Percentiles rank a stretch among this genome's conserved stretches.
Evolutionary conservation across 1,284 basidiomycete species (phyloP).

Genomic region (Microbotryum silenes-acaulis): DNA sequence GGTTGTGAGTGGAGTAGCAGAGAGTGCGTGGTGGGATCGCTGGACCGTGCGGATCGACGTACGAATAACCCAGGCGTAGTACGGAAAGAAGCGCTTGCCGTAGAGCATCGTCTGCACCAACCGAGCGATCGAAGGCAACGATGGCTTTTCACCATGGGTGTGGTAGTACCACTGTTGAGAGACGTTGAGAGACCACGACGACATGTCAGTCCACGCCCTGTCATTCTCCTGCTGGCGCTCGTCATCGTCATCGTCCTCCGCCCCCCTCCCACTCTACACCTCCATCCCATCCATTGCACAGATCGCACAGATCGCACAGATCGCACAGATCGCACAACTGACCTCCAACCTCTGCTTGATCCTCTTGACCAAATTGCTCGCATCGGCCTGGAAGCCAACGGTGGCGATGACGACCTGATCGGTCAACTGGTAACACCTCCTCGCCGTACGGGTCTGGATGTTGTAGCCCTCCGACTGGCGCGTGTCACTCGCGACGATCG

Average conservation of each 20-base stretch:
- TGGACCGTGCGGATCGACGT: conserved; percentile 38
- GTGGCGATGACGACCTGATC: conserved; percentile 85
- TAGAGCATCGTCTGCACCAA: conserved; percentile 96
- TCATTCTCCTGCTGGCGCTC: too few relatives aligned
- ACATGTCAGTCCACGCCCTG: not conserved
- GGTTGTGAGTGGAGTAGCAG: too few relatives aligned
- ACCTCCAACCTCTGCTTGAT: conserved; percentile 89
- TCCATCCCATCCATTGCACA: not conserved
- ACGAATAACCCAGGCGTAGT: conserved; percentile 94
- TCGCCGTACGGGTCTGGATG: conserved; percentile 93
- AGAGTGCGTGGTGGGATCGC: too few relatives aligned
- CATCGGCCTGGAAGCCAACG: conserved; percentile 90
- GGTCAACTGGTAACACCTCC: conserved; percentile 80
- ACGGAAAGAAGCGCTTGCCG: conserved; percentile 87
- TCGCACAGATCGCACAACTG: conserved; percentile 27
- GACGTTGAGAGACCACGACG: not conserved
- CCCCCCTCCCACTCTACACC: not conserved
- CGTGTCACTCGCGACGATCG: conserved; percentile 88
- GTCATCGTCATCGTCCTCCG: not conserved
- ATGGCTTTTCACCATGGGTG: conserved; percentile 88
- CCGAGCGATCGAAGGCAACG: conserved; percentile 79
- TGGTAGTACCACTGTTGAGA: conserved; percentile 77
- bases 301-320: not conserved
- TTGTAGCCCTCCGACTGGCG: conserved; percentile 87
- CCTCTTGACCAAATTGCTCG: conserved; percentile 90